Evolutionary conservation across 148 eudicot species (phyloP), one percentile per base, ranked within the genome.

Genomic region (Spergularia marina): DNA sequence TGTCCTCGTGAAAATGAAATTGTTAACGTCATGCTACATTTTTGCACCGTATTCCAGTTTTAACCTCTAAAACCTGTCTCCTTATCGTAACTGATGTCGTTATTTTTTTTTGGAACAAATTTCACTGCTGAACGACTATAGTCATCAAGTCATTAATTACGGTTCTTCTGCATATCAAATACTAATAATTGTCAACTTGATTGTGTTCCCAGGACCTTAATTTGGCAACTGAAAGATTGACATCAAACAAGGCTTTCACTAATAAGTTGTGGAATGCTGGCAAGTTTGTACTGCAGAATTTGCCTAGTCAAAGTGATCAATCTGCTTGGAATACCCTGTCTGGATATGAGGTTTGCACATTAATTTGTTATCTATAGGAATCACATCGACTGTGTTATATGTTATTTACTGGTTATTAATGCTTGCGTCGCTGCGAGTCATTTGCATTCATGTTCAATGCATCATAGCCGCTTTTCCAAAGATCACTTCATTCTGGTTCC

Each of bases 251-350:
- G 85, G 98, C 99, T 71, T 96, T 96, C 83, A 96, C 99, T 53
- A 96, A 96, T 85, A 96, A 96, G 84, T 74, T 96, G 64, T 96
- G 99, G 99, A 96, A 96, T 82, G 99, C 98, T 80, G 99, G 99
- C 68, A 96, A 96, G 83, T 96, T 92, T 84, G 83, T 96, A 74
- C 84, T 96, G 83, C 98, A 91, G 76, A 96, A 86, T 85, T 84
- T 96, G 81, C 99, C 99, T 34, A 82, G 57, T 75, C 86, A 81
- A 87, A 84, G 82, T 84, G 94, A 96, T 65, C 49, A 30, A 60
- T 82, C 88, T 78, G 87, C 94, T 69, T 88, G 91, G 94, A 85
- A 87, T 69, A 76, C 84, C 72, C 70, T 96, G 69, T 82, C 78
- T 82, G 84, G 88, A 16, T 83, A 88, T 73, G 78, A 96, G 98